Base-by-base conservation (phyloP, 1,284 basidiomycete species). In the Tilletia caries region DNA sequence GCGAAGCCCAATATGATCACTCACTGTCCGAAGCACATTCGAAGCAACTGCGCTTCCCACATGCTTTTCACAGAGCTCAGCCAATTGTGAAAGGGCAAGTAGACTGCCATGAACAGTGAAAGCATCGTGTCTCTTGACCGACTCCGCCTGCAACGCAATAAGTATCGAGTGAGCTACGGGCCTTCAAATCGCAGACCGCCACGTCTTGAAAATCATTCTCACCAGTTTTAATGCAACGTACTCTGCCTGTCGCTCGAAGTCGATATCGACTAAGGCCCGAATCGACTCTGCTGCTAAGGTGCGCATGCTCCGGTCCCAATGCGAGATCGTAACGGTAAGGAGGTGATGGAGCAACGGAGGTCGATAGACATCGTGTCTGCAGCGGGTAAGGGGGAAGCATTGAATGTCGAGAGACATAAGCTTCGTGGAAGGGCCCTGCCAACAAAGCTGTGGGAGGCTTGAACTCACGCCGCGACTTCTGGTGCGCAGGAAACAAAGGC, bases 221-320 rank as follows among this genome's bases (percentile, higher is more conserved):
- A 67, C 65, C 18, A 71, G 23, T 5, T 15, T 18, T 8, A 23
- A 13, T 12, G 44, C 33, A 5, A 66, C 70, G 50, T 15, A 44
- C 12, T 25, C 64, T 52, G 87, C 88, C 2, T 91, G 83, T n/a
- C 67, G 81, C 15, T 80, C 71, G 10, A 91, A 83, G 78, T 91
- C 89, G 32, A 88, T 82, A 68, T 88, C 84, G 71, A 91, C 91
- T 65, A 96, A 88, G 20, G 85, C 85, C 54, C 88, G 86, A 46
- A 96, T 84, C 2, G 93, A 90, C 73, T 90, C 86, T 1, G 94
- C 89, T n/a, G 90, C 93, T 5, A 93, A 85, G 64, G 88, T 86
- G 68, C 95, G 88, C 88, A 98, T 91, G 5, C 87, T 84, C 1
- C 86, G 83, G 82, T 98, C 95, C 95, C 95, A 98, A 83, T 98